Evolutionary conservation across 2,329 filamentous ascomycete genomes (phyloP).

Genomic region (Colletotrichum australisinense): DNA sequence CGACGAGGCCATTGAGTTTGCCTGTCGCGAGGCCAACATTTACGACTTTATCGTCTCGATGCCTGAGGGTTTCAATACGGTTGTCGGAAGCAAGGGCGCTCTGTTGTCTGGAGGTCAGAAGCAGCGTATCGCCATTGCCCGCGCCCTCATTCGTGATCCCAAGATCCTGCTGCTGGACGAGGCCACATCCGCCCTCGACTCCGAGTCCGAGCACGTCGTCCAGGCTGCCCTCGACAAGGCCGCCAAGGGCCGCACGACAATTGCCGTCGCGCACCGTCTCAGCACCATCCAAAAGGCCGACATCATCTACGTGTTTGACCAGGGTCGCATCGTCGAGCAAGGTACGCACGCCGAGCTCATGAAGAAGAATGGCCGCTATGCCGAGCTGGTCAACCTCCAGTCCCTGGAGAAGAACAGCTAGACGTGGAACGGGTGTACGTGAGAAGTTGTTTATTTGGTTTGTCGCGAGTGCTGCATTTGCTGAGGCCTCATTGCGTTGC

Average conservation of each 20-base stretch:
- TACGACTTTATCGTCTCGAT: constrained; percentile 91
- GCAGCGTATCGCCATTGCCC: constrained; percentile 92
- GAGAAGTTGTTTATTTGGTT: constrained; percentile 6
- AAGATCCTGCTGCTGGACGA: constrained; percentile 88
- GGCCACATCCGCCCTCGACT: constrained; percentile 82
- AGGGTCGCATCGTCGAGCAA: constrained; percentile 85
- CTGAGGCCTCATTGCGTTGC: constrained; percentile 1
- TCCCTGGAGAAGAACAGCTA: constrained; percentile 72
- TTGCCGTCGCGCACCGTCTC: constrained; percentile 92
- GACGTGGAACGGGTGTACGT: neutral
- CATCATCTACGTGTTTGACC: constrained; percentile 95
- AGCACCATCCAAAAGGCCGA: constrained; percentile 96
- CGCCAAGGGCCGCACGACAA: constrained; percentile 86
- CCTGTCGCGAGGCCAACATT: constrained; percentile 91
- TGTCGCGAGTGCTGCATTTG: constrained; percentile 9
- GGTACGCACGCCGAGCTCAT: constrained; percentile 83
- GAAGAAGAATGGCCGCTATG: constrained; percentile 77
- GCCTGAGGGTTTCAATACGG: constrained; percentile 85
- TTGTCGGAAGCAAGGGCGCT: constrained; percentile 88
- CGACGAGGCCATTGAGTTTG: constrained; percentile 79
- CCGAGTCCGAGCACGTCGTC: constrained; percentile 82
- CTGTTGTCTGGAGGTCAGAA: constrained; percentile 93
- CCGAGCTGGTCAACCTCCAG: constrained; percentile 83
- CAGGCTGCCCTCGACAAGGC: constrained; percentile 85
- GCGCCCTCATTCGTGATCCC: constrained; percentile 90